Base-by-base conservation (phyloP, 768 basidiomycete genomes). In the Lactarius akahatsu region DNA sequence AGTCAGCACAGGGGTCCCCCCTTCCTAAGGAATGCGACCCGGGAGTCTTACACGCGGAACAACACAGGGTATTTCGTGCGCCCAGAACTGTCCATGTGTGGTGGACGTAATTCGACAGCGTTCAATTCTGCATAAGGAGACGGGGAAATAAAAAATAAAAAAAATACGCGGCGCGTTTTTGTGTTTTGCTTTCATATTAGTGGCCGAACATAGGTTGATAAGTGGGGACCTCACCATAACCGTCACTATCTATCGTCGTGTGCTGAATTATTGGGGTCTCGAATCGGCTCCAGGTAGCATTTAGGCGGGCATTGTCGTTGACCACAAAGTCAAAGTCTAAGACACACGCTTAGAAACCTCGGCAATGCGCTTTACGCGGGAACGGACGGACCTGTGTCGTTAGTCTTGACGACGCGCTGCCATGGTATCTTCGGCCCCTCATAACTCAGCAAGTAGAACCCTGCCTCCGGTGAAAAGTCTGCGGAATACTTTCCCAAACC, bases 31-130 rank as follows among this genome's bases (percentile, higher is more conserved):
- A 38, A 38, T 38, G 36, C 10, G 47, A 28, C 26, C n/a, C 38
- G 36, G 52, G 66, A 70, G 26, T 75, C 38, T 40, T 40, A 96
- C 86, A 96, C 92, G 54, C 84, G 81, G 81, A 98, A 94, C 34
- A 99, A 80, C 26, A 98, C 94, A 1, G 97, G 92, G 73, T 99
- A 98, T 75, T 96, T 95, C 10, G 90, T 93, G 54, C 92, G 86
- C n/a, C 97, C 97, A 26, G 93, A 90, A 72, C 91, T 88, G 71
- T 99, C 97, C 88, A 98, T 91, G 65, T 85, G 82, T 4, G 94
- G 94, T 20, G 97, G 97, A 18, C 93, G 86, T 71, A 96, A 84
- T 78, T 98, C 96, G 73, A 91, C 83, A 63, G 92, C 91, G 75
- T 97, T 97, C 63, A 98, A 79, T 72, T 93, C 94, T 95, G 71